Base-by-base conservation (phyloP, 2,329 filamentous ascomycete species). In the Cercospora berteroae region DNA sequence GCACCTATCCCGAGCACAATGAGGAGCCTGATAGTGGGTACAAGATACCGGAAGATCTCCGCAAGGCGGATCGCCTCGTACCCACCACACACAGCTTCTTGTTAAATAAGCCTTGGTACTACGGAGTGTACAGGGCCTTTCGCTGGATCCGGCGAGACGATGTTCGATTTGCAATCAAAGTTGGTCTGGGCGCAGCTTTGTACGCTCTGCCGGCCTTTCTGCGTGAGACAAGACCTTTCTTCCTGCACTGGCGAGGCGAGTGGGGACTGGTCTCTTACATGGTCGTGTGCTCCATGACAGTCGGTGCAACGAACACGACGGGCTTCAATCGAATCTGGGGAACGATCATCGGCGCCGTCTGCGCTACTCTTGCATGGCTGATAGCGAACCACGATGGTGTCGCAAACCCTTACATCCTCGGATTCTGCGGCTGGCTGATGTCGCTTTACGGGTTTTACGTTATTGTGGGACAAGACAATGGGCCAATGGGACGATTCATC, bases 211-310 rank as follows among this genome's bases (percentile, higher is more conserved):
- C 96, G 72, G 90, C 95, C 2, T 99, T 97, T 75, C 86, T 97
- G 36, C 86, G 89, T 0, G 82, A 85, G 8, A 96, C 93, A 2
- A 85, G 93, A 62, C 91, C 91, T 0, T 85, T 90, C 20, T 99
- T 97, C 77, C 85, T 88, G 62, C 90, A 90, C 74, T 98, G 94
- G 93, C 86, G 94, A 77, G 94, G 94, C 31, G 95, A 99, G 83
- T 99, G 95, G 95, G 95, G 95, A 23, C 84, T 99, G 2, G 80
- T 99, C 64, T 97, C 93, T 0, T 98, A 97, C 82, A 98, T 98
- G 94, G 89, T 98, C 76, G 95, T 99, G 25, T 96, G 94, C 77
- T 93, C 92, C 42, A 98, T 97, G 93, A 99, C 94, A 0, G 94
- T 97, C 23, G 95, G 95, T 29, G 93, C 95, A 7, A 92, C 93